Evolutionary conservation across 2,329 filamentous ascomycete genomes (phyloP).

Genomic region (Phaeosphaeriaceae sp.): DNA sequence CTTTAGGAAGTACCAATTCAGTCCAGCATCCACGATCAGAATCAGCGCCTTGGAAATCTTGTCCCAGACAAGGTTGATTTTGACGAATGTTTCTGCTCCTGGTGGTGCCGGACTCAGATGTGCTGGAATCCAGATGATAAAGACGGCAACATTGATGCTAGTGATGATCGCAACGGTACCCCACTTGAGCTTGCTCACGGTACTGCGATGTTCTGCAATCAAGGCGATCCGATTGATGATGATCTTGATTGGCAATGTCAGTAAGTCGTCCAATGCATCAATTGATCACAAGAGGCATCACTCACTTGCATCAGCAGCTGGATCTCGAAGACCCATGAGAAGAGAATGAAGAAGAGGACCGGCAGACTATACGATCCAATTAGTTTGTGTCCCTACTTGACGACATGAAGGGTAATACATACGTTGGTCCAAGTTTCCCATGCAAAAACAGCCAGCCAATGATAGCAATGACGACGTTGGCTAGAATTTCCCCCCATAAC

Average conservation of each 20-base stretch:
- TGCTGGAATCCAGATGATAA: slow-evolving; percentile 62
- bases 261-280: not conserved
- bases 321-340: slow-evolving; percentile 48
- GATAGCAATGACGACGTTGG: slow-evolving; percentile 37
- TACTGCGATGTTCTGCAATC: slow-evolving; percentile 52
- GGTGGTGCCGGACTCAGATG: slow-evolving; percentile 40
- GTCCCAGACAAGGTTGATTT: slow-evolving; percentile 61
- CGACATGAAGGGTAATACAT: slow-evolving; percentile 5
- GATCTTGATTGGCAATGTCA: slow-evolving; percentile 38
- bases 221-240: slow-evolving; percentile 63
- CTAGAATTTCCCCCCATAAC: slow-evolving; percentile 44
- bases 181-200: slow-evolving; percentile 56
- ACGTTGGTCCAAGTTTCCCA: slow-evolving; percentile 39
- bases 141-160: slow-evolving; percentile 61
- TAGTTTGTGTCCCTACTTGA: too few species aligned
- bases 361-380: slow-evolving; percentile 28
- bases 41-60: slow-evolving; percentile 61
- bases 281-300: not conserved
- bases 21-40: slow-evolving; percentile 56
- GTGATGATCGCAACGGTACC: slow-evolving; percentile 55
- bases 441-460: slow-evolving; percentile 43
- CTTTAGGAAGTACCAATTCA: slow-evolving; percentile 63
- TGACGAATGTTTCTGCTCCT: slow-evolving; percentile 48
- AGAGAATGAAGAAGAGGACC: slow-evolving; percentile 41
- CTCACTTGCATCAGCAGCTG: slow-evolving; percentile 57